Evolutionary conservation across 208 protist genomes (phyloP).

Genomic region (Vickermania spadyakhi): DNA sequence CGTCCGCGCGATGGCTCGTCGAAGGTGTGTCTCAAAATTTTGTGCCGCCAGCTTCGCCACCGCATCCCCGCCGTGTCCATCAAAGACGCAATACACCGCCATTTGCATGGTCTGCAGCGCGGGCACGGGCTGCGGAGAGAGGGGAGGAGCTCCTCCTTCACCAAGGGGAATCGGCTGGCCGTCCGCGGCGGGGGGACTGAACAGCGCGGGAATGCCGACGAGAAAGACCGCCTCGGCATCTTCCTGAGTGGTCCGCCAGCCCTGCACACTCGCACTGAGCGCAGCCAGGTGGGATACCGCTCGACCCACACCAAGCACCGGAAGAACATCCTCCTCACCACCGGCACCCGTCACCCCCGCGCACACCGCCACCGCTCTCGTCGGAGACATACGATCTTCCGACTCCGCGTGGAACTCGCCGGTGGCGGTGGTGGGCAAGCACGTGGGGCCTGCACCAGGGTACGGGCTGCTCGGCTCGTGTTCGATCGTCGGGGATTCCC

Average conservation of each 20-base stretch:
- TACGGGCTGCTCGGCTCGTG: no score
- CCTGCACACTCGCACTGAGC: slow-evolving; percentile 57
- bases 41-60: slow-evolving; percentile 59
- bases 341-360: neutral
- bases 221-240: slow-evolving; percentile 65
- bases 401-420: neutral
- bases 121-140: neutral
- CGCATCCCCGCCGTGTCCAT: slow-evolving; percentile 77
- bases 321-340: slow-evolving; percentile 1
- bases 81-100: slow-evolving; percentile 77
- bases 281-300: slow-evolving; percentile 32
- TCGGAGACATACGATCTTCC: neutral
- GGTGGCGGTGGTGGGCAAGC: neutral
- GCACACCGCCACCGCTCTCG: neutral
- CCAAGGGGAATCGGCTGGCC: neutral
- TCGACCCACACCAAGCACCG: slow-evolving; percentile 32
- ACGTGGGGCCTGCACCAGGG: neutral
- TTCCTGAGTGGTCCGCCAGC: slow-evolving; percentile 73
- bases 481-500: neutral
- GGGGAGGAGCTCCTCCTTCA: neutral
- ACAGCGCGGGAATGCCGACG: slow-evolving; percentile 37
- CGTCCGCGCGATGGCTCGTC: slow-evolving; percentile 19
- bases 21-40: slow-evolving; percentile 52
- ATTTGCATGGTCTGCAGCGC: slow-evolving; percentile 34
- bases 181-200: neutral